phyloP scores from a whole-genome alignment of 2,329 filamentous ascomycete species.

The Trichoderma aggressivum region DNA sequence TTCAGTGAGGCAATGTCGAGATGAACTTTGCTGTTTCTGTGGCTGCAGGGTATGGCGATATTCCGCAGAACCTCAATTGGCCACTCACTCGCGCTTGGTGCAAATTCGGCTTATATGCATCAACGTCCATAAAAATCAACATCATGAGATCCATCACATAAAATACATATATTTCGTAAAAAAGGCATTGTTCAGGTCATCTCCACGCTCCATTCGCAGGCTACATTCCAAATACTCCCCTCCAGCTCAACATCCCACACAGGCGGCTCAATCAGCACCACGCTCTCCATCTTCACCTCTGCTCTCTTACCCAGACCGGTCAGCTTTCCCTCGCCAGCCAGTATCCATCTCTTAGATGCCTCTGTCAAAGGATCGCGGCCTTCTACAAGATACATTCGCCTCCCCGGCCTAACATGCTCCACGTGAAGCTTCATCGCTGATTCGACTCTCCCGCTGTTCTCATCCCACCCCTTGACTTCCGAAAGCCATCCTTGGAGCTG shows the following conservation, averaged over 20 bases:
- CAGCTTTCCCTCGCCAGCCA: conserved; percentile 38
- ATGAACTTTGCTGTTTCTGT: background rate
- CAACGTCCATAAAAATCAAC: background rate
- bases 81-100: conserved; percentile 31
- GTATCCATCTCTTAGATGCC: conserved; percentile 28
- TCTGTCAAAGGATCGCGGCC: conserved; percentile 18
- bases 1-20: background rate
- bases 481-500: conserved; percentile 42
- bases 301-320: conserved; percentile 34
- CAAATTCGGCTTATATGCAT: conserved; percentile 36
- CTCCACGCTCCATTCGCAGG: conserved; percentile 37
- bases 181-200: background rate
- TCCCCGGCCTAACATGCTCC: conserved; percentile 31
- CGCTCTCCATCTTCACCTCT: conserved; percentile 29
- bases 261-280: conserved; percentile 35
- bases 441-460: conserved; percentile 18
- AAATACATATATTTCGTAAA: background rate
- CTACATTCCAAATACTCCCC: conserved; percentile 36
- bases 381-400: conserved; percentile 35
- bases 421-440: conserved; percentile 28
- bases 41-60: conserved; percentile 2
- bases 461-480: conserved; percentile 37
- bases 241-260: conserved; percentile 39
- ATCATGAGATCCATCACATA: background rate
- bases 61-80: background rate